These are phyloP conservation scores for Erigeron philadelphicus DNA, from an alignment of 140 eudicot species.

Conservation along the genomic window DNA sequence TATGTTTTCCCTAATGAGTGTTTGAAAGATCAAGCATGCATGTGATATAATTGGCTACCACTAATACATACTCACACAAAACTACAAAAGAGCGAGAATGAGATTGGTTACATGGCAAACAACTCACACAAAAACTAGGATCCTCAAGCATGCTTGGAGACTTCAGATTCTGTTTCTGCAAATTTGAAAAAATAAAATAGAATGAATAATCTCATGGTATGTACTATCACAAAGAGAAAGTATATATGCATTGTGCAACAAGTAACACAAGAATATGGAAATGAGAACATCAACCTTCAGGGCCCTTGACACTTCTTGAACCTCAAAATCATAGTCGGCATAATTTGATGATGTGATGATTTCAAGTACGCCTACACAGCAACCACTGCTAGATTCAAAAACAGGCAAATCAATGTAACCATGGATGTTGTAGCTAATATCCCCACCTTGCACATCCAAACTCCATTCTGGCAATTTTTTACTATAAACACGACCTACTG, in stretches of 20 bases:
- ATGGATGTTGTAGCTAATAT: background rate
- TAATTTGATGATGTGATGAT: slow-evolving; percentile 5
- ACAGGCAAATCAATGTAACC: slow-evolving; percentile 27
- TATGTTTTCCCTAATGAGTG: too few relatives aligned
- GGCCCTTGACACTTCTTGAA: background rate
- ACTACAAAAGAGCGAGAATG: background rate
- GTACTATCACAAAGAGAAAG: background rate
- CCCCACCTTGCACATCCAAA: slow-evolving; percentile 6
- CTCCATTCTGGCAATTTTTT: slow-evolving; percentile 20
- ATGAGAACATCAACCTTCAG: background rate
- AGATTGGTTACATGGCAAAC: background rate
- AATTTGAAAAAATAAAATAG: background rate
- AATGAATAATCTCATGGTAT: background rate
- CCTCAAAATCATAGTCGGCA: background rate
- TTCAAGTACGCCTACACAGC: slow-evolving; percentile 33
- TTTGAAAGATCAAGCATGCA: too few relatives aligned
- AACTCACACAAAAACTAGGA: background rate
- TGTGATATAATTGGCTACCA: background rate
- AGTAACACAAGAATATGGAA: background rate
- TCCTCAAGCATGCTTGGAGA: background rate
- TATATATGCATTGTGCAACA: background rate
- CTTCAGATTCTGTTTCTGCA: slow-evolving; percentile 10
- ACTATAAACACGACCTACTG: slow-evolving; percentile 21
- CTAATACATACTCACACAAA: background rate
- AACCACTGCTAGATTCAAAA: slow-evolving; percentile 13